Base-by-base conservation (phyloP, 345 rosid genomes). In the Murraya paniculata region DNA sequence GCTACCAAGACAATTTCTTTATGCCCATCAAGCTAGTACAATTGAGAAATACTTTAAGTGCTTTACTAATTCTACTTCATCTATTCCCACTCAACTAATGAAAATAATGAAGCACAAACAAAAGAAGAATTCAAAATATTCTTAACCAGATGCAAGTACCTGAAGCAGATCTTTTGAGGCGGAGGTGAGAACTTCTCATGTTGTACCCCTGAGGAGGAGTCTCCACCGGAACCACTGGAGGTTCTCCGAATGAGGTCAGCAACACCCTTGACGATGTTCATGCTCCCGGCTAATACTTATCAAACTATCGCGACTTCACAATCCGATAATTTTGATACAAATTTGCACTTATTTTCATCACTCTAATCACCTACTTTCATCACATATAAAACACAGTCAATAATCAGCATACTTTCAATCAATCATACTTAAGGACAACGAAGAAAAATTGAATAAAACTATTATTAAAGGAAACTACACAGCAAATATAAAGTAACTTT, bases 181-280 rank as follows among this genome's bases (percentile, higher is more conserved):
- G 95, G 95, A 73, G 89, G 90, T 55, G 85, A 76, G 77, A 88
- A 84, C 82, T 86, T 88, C 76, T 81, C 91, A 25, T 77, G 64
- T 2, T 81, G 82, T 56, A 81, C 71, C 62, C 89, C 88, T 2
- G 85, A 66, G 72, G 79, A 16, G 31, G 91, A 88, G 65, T 88
- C 91, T 59, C 82, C 89, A 71, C 83, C 64, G 72, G 82, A 85
- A 73, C 82, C 77, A 76, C 86, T 71, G 62, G 93, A 86, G 36
- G 91, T 81, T 84, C 93, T 85, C 61, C 95, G 91, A 57, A 91
- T 88, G 72, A 91, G 91, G 82, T 89, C 93, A 28, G 95, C 95
- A 67, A 91, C 93, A 68, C 95, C 93, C 85, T 88, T 91, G 28
- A 91, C 93, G 35, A 91, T 89, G 81, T 91, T 91, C 95, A 91